Evolutionary conservation across 108 stramenopile species (phyloP).

Genomic region (Nitzschia sp.): DNA sequence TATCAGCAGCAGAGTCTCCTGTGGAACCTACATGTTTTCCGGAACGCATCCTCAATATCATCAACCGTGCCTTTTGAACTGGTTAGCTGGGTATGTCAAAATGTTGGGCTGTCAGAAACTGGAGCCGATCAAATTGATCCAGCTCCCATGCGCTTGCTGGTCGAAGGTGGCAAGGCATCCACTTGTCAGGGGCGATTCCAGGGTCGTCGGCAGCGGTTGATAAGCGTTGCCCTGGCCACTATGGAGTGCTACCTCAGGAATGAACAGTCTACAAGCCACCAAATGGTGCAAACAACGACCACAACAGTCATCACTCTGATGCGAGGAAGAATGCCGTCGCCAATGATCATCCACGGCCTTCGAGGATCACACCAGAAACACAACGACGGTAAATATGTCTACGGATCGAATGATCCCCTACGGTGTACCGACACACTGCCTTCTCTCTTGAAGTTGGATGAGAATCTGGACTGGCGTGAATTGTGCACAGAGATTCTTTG

Average conservation of each 20-base stretch:
- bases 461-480: neutral
- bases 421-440: too few relatives aligned
- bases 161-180: neutral
- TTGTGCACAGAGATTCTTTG: neutral
- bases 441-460: neutral
- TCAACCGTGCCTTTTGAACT: conserved; percentile 63
- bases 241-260: neutral
- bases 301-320: neutral
- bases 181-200: neutral
- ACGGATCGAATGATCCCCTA: too few relatives aligned
- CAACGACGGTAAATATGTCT: too few relatives aligned
- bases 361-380: too few relatives aligned
- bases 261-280: neutral
- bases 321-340: neutral
- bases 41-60: conserved; percentile 26
- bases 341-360: neutral
- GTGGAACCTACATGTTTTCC: conserved; percentile 61
- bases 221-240: neutral
- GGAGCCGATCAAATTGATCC: conserved; percentile 13
- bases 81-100: conserved; percentile 23
- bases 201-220: neutral
- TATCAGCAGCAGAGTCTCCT: conserved; percentile 45
- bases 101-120: conserved; percentile 22
- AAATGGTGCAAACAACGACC: neutral
- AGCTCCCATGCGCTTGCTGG: neutral